Evolutionary conservation across 768 basidiomycete species (phyloP).

Genomic region (Amanita subjunquillea): DNA sequence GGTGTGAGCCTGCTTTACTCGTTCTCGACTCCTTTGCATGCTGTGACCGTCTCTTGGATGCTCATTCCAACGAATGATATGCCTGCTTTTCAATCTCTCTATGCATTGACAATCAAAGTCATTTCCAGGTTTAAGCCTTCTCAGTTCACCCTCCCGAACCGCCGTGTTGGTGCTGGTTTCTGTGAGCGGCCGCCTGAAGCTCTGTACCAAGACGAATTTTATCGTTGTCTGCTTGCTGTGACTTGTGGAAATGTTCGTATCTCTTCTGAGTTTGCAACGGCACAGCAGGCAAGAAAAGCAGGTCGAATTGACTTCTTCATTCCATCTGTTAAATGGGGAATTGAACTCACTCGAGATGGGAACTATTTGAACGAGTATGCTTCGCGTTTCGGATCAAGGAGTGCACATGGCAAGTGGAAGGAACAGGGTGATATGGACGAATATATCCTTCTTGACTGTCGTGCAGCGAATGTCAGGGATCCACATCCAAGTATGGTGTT

Average conservation of each 20-base stretch:
- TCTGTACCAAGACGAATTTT: slow-evolving; percentile 7
- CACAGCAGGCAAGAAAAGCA: not conserved
- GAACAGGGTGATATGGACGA: not conserved
- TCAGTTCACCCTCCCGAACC: not conserved
- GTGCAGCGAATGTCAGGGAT: not conserved
- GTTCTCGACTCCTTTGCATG: not conserved
- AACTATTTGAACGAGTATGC: too few relatives aligned
- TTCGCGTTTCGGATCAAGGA: too few relatives aligned
- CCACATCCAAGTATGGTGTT: not conserved
- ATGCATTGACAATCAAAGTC: not conserved
- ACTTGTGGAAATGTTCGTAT: slow-evolving; percentile 6
- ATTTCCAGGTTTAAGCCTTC: not conserved
- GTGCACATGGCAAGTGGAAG: not conserved
- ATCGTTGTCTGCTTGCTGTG: not conserved
- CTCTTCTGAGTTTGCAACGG: slow-evolving; percentile 4
- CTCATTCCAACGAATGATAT: not conserved
- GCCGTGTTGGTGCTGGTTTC: not conserved
- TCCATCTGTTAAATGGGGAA: slow-evolving; percentile 4
- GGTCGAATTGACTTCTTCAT: slow-evolving; percentile 7
- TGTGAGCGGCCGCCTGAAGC: slow-evolving; percentile 3
- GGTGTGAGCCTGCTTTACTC: too few relatives aligned
- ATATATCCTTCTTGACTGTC: not conserved
- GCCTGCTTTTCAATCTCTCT: not conserved
- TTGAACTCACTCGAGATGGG: slow-evolving; percentile 1
- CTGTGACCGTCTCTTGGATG: not conserved